Evolutionary conservation across 1,284 basidiomycete species (phyloP), one percentile per base, ranked within the genome.

Genomic region (Xerocomus nothofagi): DNA sequence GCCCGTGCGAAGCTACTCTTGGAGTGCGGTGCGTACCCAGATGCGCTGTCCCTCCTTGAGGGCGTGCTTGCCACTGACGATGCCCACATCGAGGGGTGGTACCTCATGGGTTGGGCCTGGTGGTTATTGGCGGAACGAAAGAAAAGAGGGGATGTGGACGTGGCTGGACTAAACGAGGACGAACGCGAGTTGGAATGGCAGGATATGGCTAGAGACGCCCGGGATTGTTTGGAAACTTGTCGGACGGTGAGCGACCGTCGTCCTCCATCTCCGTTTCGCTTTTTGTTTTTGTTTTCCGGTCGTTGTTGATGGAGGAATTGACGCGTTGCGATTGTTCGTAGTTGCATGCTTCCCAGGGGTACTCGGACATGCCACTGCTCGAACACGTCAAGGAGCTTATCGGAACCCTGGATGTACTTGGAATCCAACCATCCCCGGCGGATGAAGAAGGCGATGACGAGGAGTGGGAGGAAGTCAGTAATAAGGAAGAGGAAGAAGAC

Each of bases 81-180:
- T 57, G 82, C 93, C 62, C 88, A 93, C 49, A 84, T 94, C 6
- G 93, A 96, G 62, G 91, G 88, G 3, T 95, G 93, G 81, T 97
- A 97, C 67, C 79, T 96, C n/a, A 90, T 94, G 66, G 94, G 93
- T 45, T 95, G 93, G 91, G 88, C 90, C 51, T 93, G 92, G 77
- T 92, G 85, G 73, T 73, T 95, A 36, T 82, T 86, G 79, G 78
- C 80, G 0, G 84, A 89, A 62, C 77, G 81, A 52, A 79, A 80
- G 15, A 76, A 79, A 52, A 81, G 83, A 54, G 76, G 68, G 27
- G 80, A 77, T n/a, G 76, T 73, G 14, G 46, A 41, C 2, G 23
- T 31, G 3, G 49, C 2, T 15, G 60, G 41, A 29, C 40, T 58
- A 8, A 57, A 36, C 34, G 49, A 59, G 21, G 63, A 76, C 34